A percentile compares a stretch with the other conserved stretches of the same genome.
These are phyloP conservation scores for Lasiosphaeria ovina DNA, from an alignment of 495 filamentous ascomycete genomes.

Conservation along the genomic window DNA sequence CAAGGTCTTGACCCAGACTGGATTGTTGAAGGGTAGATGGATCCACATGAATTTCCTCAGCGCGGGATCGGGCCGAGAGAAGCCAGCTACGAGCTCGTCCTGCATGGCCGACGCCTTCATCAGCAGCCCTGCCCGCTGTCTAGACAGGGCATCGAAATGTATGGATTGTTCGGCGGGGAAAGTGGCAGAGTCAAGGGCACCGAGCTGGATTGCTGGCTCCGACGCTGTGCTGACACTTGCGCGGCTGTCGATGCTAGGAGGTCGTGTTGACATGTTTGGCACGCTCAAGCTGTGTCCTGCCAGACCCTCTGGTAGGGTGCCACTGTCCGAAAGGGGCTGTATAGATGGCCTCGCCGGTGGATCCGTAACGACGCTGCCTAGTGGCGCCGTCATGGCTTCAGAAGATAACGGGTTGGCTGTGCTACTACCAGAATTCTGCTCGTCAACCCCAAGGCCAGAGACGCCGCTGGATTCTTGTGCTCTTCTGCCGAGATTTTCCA, in stretches of 20 bases:
- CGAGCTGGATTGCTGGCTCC: slow-evolving; percentile 23
- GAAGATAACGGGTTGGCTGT: not conserved
- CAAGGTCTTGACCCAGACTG: slow-evolving; percentile 60
- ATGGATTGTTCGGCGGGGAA: slow-evolving; percentile 12
- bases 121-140: slow-evolving; percentile 21
- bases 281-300: not conserved
- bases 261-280: slow-evolving; percentile 22
- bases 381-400: slow-evolving; percentile 20
- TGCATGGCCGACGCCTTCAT: slow-evolving; percentile 19
- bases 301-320: slow-evolving; percentile 16
- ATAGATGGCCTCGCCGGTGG: slow-evolving; percentile 28
- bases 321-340: slow-evolving; percentile 5
- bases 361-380: slow-evolving; percentile 39
- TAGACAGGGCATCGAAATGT: slow-evolving; percentile 15
- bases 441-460: slow-evolving; percentile 19
- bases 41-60: slow-evolving; percentile 60
- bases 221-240: slow-evolving; percentile 28
- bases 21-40: slow-evolving; percentile 64
- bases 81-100: slow-evolving; percentile 34
- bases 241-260: slow-evolving; percentile 31
- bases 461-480: not conserved
- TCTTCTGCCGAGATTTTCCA: not conserved
- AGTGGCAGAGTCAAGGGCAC: slow-evolving; percentile 2
- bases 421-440: slow-evolving; percentile 20
- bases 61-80: slow-evolving; percentile 38